phyloP scores from a whole-genome alignment of 306 rosid species.

The Glycine latifolia region DNA sequence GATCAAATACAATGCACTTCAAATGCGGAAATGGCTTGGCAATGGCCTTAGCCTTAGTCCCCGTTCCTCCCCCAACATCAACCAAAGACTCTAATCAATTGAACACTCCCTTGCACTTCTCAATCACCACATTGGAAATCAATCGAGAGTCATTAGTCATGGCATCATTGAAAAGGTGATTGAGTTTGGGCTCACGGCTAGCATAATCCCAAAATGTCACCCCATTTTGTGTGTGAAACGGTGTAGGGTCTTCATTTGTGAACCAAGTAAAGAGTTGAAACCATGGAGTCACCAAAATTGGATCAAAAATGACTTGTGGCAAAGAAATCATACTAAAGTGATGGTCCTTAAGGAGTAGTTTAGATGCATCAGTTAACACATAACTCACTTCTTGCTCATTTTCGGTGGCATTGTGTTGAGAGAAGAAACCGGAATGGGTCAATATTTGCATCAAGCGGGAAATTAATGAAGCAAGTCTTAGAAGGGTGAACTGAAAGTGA shows the following conservation, averaged over 20 bases:
- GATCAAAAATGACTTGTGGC: conserved; percentile 40
- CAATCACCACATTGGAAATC: conserved; percentile 51
- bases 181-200: conserved; percentile 19
- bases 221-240: conserved; percentile 56
- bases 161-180: conserved; percentile 53
- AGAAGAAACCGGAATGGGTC: conserved; percentile 58
- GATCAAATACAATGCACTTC: conserved; percentile 63
- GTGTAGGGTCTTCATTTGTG: conserved; percentile 48
- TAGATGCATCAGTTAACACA: conserved; percentile 58
- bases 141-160: conserved; percentile 62
- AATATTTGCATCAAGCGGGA: conserved; percentile 60
- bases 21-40: conserved; percentile 50
- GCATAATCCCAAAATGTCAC: conserved; percentile 52
- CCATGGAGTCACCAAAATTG: conserved; percentile 52
- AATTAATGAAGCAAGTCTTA: conserved; percentile 44
- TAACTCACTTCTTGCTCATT: conserved; percentile 48
- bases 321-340: conserved; percentile 43
- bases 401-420: background rate
- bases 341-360: conserved; percentile 48
- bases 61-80: conserved; percentile 70
- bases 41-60: conserved; percentile 59
- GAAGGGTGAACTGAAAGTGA: conserved; percentile 53
- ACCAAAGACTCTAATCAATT: conserved; percentile 54
- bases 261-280: conserved; percentile 51
- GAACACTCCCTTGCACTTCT: conserved; percentile 52